phyloP scores from a whole-genome alignment of 2,329 filamentous ascomycete species.

The Phialophora verrucosa region DNA sequence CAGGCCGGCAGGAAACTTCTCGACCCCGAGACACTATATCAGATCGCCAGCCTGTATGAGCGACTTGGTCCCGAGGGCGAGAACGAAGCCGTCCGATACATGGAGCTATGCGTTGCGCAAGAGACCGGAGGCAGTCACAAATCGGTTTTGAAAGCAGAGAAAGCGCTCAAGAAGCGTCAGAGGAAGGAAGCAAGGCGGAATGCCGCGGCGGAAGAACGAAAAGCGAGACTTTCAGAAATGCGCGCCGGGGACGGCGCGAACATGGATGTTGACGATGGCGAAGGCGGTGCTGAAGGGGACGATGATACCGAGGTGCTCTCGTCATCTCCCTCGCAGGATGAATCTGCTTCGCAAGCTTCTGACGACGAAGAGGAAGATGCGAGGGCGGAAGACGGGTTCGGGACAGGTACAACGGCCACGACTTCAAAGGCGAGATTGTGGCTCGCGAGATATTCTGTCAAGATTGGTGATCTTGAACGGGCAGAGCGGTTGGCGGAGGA shows the following conservation, averaged over 20 bases:
- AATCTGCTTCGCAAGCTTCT: constrained; percentile 11
- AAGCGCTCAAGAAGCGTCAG: constrained; percentile 28
- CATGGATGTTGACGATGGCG: constrained; percentile 30
- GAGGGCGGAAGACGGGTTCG: constrained; percentile 52
- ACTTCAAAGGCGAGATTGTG: constrained; percentile 93
- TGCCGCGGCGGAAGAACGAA: constrained; percentile 28
- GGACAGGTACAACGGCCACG: constrained; percentile 85
- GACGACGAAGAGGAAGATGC: constrained; percentile 48
- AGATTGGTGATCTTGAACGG: constrained; percentile 73
- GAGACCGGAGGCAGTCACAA: constrained; percentile 71
- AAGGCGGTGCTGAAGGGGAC: constrained; percentile 40
- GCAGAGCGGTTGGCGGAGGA: constrained; percentile 85
- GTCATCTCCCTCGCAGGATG: constrained; percentile 1
- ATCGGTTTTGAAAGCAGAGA: constrained; percentile 28
- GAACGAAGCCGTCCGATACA: constrained; percentile 82
- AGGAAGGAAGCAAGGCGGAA: constrained; percentile 27
- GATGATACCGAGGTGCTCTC: constrained; percentile 45
- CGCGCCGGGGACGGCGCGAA: constrained; percentile 19
- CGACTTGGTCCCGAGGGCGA: constrained; percentile 69
- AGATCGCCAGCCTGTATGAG: constrained; percentile 90
- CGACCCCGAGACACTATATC: constrained; percentile 87
- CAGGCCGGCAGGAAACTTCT: constrained; percentile 60
- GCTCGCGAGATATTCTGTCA: constrained; percentile 83
- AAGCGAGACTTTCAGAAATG: constrained; percentile 18
- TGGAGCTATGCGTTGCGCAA: constrained; percentile 93